Percentiles rank a stretch among this genome's conserved stretches.
Conservation (phyloP, 495 filamentous ascomycete genomes). For the Cetradonia linearis region DNA sequence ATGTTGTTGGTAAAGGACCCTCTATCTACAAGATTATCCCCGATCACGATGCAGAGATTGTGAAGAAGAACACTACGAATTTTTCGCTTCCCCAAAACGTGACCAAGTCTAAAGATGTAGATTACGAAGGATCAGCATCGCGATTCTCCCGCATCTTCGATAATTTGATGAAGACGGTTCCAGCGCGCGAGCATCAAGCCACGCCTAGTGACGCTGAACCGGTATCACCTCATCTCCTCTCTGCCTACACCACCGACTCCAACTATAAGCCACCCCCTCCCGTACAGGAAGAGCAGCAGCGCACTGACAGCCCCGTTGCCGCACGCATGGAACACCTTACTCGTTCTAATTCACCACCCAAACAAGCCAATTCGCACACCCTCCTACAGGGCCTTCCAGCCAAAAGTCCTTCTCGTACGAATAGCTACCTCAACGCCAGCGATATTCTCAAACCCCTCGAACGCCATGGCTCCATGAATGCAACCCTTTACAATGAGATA, state of each 20-base stretch:
- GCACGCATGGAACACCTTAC: neutral
- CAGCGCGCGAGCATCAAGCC: neutral
- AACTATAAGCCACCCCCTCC: neutral
- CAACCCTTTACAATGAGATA: slow-evolving; percentile 37
- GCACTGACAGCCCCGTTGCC: neutral
- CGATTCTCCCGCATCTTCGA: neutral
- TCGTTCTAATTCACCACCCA: neutral
- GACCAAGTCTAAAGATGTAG: neutral
- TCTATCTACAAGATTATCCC: slow-evolving; percentile 8
- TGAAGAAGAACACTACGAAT: slow-evolving; percentile 1
- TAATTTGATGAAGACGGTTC: neutral
- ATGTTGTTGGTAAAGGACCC: neutral
- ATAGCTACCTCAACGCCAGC: slow-evolving; percentile 12
- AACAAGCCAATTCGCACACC: neutral
- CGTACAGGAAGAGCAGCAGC: neutral
- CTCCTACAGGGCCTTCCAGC: neutral
- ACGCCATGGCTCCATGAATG: slow-evolving; percentile 26
- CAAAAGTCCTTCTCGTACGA: slow-evolving; percentile 7
- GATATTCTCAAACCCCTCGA: slow-evolving; percentile 14
- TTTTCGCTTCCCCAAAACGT: neutral
- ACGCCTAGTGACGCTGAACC: neutral
- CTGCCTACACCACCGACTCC: neutral
- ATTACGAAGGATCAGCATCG: neutral
- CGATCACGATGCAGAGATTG: slow-evolving; percentile 14
- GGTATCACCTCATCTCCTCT: neutral